phyloP scores from a whole-genome alignment of 139 green algal genomes.

The Chlorella ohadii region DNA sequence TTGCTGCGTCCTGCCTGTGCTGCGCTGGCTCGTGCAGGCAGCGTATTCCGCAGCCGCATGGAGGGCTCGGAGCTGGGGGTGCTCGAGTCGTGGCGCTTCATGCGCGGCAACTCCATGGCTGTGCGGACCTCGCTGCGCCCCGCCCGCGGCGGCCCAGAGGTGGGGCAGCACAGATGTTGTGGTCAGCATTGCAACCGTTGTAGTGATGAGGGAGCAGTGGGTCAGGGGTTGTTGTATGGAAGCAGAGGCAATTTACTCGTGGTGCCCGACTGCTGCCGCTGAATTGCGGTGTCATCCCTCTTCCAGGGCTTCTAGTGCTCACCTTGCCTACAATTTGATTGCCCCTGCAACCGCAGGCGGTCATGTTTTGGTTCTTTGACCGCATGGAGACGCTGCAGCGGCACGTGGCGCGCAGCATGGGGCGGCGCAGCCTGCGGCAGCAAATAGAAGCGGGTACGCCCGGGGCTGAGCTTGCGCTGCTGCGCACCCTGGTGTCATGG shows the following conservation, averaged over 20 bases:
- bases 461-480: neutral
- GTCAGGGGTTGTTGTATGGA: no score
- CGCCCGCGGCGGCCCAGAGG: conserved; percentile 2
- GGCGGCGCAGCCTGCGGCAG: conserved; percentile 16
- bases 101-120: conserved; percentile 35
- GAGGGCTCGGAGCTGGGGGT: conserved; percentile 42
- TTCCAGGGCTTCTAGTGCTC: no score
- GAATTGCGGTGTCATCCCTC: no score
- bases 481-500: neutral
- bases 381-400: conserved; percentile 37
- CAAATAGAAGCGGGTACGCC: conserved; percentile 17
- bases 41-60: conserved; percentile 32
- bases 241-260: no score
- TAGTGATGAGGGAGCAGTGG: no score
- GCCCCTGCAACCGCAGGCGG: conserved; percentile 3
- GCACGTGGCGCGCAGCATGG: conserved; percentile 7
- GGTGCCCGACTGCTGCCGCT: no score
- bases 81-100: conserved; percentile 36
- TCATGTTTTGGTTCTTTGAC: conserved; percentile 48
- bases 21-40: conserved; percentile 3
- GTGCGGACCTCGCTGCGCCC: conserved; percentile 35
- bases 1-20: neutral
- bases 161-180: no score
- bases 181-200: no score
- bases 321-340: no score